Evolutionary conservation across 169 alveolate genomes (phyloP).

Genomic region (Cryptosporidium bovis): DNA sequence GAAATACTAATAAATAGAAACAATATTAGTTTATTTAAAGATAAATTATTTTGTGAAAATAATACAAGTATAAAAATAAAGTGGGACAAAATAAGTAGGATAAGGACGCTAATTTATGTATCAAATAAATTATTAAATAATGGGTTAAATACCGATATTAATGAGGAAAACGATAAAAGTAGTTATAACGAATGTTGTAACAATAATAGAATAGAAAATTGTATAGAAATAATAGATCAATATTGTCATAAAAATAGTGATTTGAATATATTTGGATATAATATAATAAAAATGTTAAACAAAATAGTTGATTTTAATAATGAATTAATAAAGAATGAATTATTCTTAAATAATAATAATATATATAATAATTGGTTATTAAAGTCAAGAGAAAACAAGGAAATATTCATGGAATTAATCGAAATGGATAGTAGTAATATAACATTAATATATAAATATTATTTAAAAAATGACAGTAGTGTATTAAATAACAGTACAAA

Average conservation of each 20-base stretch:
- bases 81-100: conserved; percentile 25
- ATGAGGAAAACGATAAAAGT: background rate
- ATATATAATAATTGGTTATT: conserved; percentile 18
- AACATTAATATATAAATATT: conserved; percentile 21
- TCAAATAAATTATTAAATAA: conserved; percentile 13
- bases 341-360: background rate
- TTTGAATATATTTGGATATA: conserved; percentile 53
- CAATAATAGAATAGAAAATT: background rate
- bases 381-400: conserved; percentile 6
- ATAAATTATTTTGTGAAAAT: background rate
- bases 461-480: background rate
- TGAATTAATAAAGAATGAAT: background rate
- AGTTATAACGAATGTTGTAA: background rate
- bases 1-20: conserved; percentile 18
- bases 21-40: conserved; percentile 10
- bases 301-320: conserved; percentile 9
- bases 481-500: background rate
- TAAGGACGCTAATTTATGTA: conserved; percentile 2
- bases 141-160: conserved; percentile 11
- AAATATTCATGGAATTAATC: conserved; percentile 6
- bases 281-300: conserved; percentile 3
- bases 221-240: background rate
- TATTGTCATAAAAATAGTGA: background rate
- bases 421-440: conserved; percentile 14
- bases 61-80: conserved; percentile 2